These are phyloP conservation scores for Triglochin maritima DNA, from an alignment of 106 monocot species.

Conservation along the genomic window DNA sequence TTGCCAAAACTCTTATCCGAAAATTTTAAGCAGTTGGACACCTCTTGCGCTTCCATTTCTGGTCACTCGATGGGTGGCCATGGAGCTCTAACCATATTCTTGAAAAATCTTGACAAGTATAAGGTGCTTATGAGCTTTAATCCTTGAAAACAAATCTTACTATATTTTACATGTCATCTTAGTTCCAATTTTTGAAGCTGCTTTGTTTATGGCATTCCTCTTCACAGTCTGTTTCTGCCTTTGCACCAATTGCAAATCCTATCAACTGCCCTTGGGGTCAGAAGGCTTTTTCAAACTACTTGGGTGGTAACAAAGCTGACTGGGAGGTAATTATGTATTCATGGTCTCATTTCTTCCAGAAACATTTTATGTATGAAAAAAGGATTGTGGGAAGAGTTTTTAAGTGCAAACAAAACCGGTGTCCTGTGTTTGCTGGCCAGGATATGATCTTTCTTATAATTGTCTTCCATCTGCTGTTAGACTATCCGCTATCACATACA, in stretches of 20 bases:
- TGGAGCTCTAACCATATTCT: conserved; percentile 83
- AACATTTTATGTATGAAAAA: conserved; percentile 1
- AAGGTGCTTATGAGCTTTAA: conserved; percentile 33
- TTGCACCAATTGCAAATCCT: conserved; percentile 81
- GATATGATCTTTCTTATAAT: too few species aligned
- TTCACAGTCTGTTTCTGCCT: conserved; percentile 87
- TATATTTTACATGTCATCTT: neutral
- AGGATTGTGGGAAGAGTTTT: neutral
- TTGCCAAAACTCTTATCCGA: conserved; percentile 67
- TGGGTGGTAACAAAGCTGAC: conserved; percentile 52
- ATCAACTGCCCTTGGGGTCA: conserved; percentile 89
- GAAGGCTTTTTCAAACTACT: conserved; percentile 95
- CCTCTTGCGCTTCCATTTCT: conserved; percentile 66
- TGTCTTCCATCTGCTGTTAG: too few species aligned
- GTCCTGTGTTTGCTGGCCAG: too few species aligned
- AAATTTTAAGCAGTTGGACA: conserved; percentile 78
- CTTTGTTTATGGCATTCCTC: conserved; percentile 5
- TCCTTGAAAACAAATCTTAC: neutral
- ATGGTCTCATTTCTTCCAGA: neutral
- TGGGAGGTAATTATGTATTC: conserved; percentile 59
- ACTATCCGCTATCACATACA: too few species aligned
- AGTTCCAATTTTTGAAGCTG: neutral
- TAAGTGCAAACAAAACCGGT: too few species aligned
- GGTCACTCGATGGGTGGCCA: conserved; percentile 99
- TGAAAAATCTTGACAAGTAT: conserved; percentile 75